Evolutionary conservation across 1,139 yeast genomes (phyloP).

Genomic region (Candida albicans): DNA sequence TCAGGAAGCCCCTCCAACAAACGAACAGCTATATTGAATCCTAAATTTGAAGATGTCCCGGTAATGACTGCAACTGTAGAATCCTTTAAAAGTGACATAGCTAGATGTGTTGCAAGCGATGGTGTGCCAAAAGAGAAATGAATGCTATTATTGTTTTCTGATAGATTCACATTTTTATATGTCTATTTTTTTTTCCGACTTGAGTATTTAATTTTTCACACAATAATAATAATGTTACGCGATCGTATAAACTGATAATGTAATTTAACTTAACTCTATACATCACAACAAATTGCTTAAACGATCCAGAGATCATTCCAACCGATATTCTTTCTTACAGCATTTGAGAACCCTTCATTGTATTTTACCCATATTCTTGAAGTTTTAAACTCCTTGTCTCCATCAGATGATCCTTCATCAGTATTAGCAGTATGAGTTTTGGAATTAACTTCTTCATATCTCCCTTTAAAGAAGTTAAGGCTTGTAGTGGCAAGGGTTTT

Average conservation of each 20-base stretch:
- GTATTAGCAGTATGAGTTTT: constrained; percentile 16
- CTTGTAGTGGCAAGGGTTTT: constrained; percentile 23
- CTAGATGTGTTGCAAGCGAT: background rate
- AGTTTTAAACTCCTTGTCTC: constrained; percentile 16
- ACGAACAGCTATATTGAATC: constrained; percentile 80
- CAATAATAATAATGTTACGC: background rate
- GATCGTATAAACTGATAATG: background rate
- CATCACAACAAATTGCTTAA: background rate
- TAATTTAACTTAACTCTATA: background rate
- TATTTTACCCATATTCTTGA: constrained; percentile 84
- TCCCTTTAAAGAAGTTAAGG: constrained; percentile 42
- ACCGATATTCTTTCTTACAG: constrained; percentile 80
- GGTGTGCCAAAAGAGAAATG: background rate
- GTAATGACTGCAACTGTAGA: constrained; percentile 44
- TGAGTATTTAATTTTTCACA: background rate
- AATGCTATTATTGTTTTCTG: background rate
- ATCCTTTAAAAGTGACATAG: constrained; percentile 20
- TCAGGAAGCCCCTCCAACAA: constrained; percentile 59
- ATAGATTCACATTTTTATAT: background rate
- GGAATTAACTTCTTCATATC: constrained; percentile 34
- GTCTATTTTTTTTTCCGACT: background rate
- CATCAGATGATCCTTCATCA: constrained; percentile 6
- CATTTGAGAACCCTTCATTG: constrained; percentile 92
- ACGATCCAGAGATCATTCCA: constrained; percentile 70
- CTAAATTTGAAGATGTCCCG: constrained; percentile 68